These are phyloP conservation scores for Cochlearia excelsa DNA, from an alignment of 345 rosid species.

Conservation along the genomic window DNA sequence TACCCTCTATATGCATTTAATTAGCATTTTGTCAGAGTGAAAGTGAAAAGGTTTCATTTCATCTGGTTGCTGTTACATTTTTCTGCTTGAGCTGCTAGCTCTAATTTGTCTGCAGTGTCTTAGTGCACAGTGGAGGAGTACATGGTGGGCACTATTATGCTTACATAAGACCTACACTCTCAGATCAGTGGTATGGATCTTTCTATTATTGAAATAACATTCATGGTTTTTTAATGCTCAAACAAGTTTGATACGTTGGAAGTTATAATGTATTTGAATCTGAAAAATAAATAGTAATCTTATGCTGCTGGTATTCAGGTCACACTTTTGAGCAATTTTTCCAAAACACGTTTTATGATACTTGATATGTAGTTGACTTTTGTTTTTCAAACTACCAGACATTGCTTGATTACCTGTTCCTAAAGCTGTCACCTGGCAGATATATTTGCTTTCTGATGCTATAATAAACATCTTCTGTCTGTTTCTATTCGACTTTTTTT, in stretches of 20 bases:
- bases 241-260: constrained; percentile 1
- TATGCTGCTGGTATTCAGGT: constrained; percentile 5
- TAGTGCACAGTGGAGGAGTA: constrained; percentile 48
- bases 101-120: constrained; percentile 62
- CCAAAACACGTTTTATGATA: too few relatives aligned
- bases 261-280: too few relatives aligned
- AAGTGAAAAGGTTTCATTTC: constrained; percentile 13
- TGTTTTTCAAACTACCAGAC: neutral
- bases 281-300: neutral
- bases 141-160: constrained; percentile 93
- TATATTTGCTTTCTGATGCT: neutral
- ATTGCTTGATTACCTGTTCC: neutral
- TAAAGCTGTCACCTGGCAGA: constrained; percentile 4
- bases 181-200: constrained; percentile 79
- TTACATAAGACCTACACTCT: constrained; percentile 91
- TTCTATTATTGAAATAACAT: neutral
- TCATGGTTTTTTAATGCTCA: neutral
- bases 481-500: constrained; percentile 3
- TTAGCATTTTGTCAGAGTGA: constrained; percentile 18
- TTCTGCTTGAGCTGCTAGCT: constrained; percentile 21
- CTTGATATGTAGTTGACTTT: too few relatives aligned
- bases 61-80: constrained; percentile 21
- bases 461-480: neutral
- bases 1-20: constrained; percentile 5
- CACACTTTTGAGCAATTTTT: neutral